A percentile compares a stretch with the other conserved stretches of the same genome.
phyloP scores from a whole-genome alignment of 257 asterid species.

The Forsythia suspensa region DNA sequence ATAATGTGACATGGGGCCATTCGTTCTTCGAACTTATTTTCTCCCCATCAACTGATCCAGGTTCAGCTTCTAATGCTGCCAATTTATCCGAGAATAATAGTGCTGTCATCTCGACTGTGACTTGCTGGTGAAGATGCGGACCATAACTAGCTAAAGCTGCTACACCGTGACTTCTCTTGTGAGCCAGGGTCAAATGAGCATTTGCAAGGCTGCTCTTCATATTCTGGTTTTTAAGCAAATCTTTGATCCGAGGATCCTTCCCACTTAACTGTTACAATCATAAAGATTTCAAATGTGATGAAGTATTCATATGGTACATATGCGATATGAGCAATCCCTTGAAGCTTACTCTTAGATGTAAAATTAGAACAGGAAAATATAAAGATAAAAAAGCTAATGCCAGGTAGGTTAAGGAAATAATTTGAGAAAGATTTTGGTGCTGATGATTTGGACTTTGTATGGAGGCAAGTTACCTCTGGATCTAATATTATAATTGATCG shows the following conservation, averaged over 20 bases:
- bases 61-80: conserved; percentile 78
- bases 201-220: conserved; percentile 52
- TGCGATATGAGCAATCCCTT: neutral
- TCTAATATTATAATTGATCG: neutral
- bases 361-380: conserved; percentile 3
- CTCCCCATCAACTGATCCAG: conserved; percentile 75
- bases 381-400: neutral
- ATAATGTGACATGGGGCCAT: conserved; percentile 88
- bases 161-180: conserved; percentile 86
- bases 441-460: neutral
- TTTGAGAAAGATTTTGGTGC: neutral
- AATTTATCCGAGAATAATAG: conserved; percentile 62
- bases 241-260: conserved; percentile 54
- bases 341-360: neutral
- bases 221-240: conserved; percentile 50
- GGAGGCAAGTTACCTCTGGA: neutral
- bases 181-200: conserved; percentile 93
- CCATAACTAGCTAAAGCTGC: conserved; percentile 75
- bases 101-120: conserved; percentile 56
- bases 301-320: neutral
- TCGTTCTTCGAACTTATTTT: conserved; percentile 66
- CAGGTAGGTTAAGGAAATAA: neutral
- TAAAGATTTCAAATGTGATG: neutral
- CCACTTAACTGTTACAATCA: conserved; percentile 47
- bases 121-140: conserved; percentile 52